These are phyloP conservation scores for Henckelia pumila DNA, from an alignment of 257 asterid genomes.

Conservation along the genomic window DNA sequence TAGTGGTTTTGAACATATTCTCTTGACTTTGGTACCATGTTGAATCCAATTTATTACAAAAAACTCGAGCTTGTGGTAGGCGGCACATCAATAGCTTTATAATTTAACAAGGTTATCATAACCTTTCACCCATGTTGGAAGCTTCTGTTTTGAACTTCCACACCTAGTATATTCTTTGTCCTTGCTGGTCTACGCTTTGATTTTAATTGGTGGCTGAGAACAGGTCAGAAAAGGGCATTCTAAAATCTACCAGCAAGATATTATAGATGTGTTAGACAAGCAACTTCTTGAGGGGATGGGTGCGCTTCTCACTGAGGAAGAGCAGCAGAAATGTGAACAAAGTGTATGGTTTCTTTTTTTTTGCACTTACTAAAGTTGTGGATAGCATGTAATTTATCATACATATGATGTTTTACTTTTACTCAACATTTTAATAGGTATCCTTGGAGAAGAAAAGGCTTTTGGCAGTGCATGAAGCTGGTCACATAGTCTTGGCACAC, in stretches of 20 bases:
- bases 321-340: slow-evolving; percentile 87
- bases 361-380: slow-evolving; percentile 20
- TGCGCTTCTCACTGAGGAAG: slow-evolving; percentile 98
- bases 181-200: slow-evolving; percentile 15
- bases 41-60: background rate
- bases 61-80: background rate
- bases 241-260: slow-evolving; percentile 81
- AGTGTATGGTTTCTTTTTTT: slow-evolving; percentile 54
- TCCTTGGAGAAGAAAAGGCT: slow-evolving; percentile 73
- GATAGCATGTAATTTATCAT: slow-evolving; percentile 15
- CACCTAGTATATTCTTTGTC: slow-evolving; percentile 7
- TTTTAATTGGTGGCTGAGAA: slow-evolving; percentile 21
- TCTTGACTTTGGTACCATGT: background rate
- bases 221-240: slow-evolving; percentile 91
- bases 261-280: slow-evolving; percentile 90
- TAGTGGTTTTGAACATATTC: background rate
- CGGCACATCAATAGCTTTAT: background rate
- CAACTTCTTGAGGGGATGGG: slow-evolving; percentile 99
- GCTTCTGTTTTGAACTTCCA: slow-evolving; percentile 12
- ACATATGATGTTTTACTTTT: slow-evolving; percentile 14
- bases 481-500: slow-evolving; percentile 95
- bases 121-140: background rate
- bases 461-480: slow-evolving; percentile 98
- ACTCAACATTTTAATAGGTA: slow-evolving; percentile 42
- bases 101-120: background rate